Conservation (phyloP, 352 stramenopile genomes). For the Phytophthora idaei region DNA sequence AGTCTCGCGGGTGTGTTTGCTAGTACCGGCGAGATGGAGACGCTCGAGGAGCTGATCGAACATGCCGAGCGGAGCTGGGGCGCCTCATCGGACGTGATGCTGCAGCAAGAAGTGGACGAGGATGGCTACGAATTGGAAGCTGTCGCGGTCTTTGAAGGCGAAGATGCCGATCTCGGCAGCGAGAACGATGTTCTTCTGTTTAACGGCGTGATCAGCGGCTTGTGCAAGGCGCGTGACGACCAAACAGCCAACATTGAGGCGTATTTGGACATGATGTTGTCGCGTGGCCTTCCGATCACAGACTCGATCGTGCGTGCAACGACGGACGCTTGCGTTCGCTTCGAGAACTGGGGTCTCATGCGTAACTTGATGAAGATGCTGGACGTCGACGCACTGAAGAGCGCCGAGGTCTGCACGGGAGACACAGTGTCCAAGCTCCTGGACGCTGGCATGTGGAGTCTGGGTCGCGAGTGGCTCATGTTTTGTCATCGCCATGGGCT, state of each 20-base stretch:
- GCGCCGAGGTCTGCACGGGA: constrained; percentile 65
- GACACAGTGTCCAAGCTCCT: constrained; percentile 85
- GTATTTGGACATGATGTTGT: constrained; percentile 64
- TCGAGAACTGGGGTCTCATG: constrained; percentile 66
- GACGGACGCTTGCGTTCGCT: constrained; percentile 74
- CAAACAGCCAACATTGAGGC: constrained; percentile 66
- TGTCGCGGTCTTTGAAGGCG: constrained; percentile 31
- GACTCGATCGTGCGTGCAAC: constrained; percentile 79
- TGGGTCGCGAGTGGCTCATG: constrained; percentile 65
- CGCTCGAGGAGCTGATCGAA: constrained; percentile 64
- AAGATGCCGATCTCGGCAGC: constrained; percentile 33
- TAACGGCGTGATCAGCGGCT: constrained; percentile 82
- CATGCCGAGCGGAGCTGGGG: constrained; percentile 56
- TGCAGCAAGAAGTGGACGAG: constrained; percentile 38
- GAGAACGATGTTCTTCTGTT: constrained; percentile 59
- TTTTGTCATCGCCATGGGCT: constrained; percentile 53
- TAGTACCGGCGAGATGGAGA: constrained; percentile 72
- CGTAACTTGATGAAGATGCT: constrained; percentile 52
- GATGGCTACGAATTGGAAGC: constrained; percentile 37
- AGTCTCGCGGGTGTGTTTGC: constrained; percentile 84
- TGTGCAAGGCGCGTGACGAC: constrained; percentile 75
- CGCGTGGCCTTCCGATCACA: constrained; percentile 58
- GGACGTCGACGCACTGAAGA: constrained; percentile 53
- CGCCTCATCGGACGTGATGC: constrained; percentile 24
- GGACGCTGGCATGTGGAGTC: constrained; percentile 53